Conservation (phyloP, 352 stramenopile genomes). For the Phytopythium delawarense region DNA sequence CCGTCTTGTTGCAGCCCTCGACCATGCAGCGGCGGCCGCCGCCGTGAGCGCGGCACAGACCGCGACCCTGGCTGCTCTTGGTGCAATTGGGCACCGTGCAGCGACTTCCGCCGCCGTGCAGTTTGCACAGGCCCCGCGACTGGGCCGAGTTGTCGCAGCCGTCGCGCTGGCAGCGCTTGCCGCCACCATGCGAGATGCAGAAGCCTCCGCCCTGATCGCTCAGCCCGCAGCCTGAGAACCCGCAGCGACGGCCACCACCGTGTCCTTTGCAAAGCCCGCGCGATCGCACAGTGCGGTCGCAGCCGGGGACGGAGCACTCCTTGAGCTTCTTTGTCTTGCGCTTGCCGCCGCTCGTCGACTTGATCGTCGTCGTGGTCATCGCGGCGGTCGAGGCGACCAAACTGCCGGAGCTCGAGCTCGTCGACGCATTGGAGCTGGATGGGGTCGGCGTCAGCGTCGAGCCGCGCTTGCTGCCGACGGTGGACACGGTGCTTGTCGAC, state of each 20-base stretch:
- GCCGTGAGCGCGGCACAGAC: constrained; percentile 78
- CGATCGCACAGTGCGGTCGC: constrained; percentile 71
- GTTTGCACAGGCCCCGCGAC: constrained; percentile 77
- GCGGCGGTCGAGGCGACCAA: background rate
- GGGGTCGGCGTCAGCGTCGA: constrained; percentile 34
- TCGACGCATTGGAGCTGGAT: constrained; percentile 28
- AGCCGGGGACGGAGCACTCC: constrained; percentile 74
- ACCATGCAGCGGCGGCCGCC: constrained; percentile 80
- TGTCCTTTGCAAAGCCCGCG: constrained; percentile 79
- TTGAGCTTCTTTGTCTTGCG: constrained; percentile 84
- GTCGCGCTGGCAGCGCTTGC: constrained; percentile 74
- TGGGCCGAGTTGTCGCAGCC: constrained; percentile 81
- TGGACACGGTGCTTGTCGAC: constrained; percentile 15
- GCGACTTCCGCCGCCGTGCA: constrained; percentile 72
- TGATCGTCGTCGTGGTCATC: background rate
- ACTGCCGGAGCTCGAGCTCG: background rate
- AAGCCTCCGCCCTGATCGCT: constrained; percentile 78
- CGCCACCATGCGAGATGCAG: constrained; percentile 79
- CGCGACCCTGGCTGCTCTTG: constrained; percentile 84
- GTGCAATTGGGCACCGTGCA: constrained; percentile 78
- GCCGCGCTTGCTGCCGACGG: constrained; percentile 23
- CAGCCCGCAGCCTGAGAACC: constrained; percentile 57
- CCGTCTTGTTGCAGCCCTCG: constrained; percentile 83
- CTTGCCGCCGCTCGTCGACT: constrained; percentile 12
- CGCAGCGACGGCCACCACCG: constrained; percentile 67